Evolutionary conservation across 192 early-diverging fungal genomes (phyloP).

Genomic region (Neocallimastix lanati): DNA sequence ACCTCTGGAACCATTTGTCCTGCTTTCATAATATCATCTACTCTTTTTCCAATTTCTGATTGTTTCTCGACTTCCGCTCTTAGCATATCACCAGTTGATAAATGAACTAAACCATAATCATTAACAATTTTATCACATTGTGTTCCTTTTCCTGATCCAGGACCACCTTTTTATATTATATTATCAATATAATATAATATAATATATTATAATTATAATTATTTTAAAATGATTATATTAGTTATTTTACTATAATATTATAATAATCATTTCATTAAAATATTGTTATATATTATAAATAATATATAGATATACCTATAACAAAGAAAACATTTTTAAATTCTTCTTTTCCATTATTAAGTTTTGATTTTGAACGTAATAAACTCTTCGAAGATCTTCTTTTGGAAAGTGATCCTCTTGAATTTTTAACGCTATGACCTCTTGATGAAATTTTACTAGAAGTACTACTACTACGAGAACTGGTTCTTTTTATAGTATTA

Average conservation of each 20-base stretch:
- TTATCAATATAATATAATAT: too few species aligned
- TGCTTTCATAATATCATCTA: slow-evolving; percentile 7
- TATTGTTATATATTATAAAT: too few species aligned
- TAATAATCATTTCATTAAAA: too few species aligned
- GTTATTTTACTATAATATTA: too few species aligned
- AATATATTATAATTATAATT: too few species aligned
- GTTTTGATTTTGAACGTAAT: not conserved
- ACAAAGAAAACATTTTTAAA: not conserved
- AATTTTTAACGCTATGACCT: not conserved
- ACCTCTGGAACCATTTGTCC: slow-evolving; percentile 6
- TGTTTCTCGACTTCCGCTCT: slow-evolving; percentile 9
- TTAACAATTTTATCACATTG: slow-evolving; percentile 7
- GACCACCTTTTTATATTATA: slow-evolving; percentile 14
- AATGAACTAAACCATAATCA: not conserved
- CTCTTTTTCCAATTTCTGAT: slow-evolving; percentile 6
- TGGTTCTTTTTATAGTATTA: not conserved
- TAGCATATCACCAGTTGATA: slow-evolving; percentile 8
- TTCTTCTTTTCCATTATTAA: not conserved
- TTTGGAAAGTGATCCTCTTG: not conserved
- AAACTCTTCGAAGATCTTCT: not conserved
- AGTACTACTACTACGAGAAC: not conserved
- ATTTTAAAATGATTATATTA: too few species aligned
- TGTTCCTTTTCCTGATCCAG: slow-evolving; percentile 17
- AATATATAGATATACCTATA: not conserved
- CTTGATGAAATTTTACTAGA: not conserved